A percentile compares a stretch with the other conserved stretches of the same genome.
Conservation (phyloP, 2,329 filamentous ascomycete species). For the Exophiala calicioides region DNA sequence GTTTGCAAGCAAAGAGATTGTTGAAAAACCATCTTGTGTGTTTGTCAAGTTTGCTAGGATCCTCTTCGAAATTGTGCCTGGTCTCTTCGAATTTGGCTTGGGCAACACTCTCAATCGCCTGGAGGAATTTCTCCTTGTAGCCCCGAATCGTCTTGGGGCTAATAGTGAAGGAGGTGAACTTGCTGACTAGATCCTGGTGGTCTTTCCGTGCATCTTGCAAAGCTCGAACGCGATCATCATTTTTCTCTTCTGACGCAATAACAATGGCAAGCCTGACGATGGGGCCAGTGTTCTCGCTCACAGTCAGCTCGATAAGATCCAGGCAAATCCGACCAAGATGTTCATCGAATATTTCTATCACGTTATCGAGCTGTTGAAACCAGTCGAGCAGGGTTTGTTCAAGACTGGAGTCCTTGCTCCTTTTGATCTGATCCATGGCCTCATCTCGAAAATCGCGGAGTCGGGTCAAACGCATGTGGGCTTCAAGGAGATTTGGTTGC, state of each 20-base stretch:
- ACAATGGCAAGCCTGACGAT: slow-evolving; percentile 90
- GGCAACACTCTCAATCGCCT: slow-evolving; percentile 73
- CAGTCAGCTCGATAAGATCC: slow-evolving; percentile 84
- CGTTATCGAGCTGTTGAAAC: slow-evolving; percentile 81
- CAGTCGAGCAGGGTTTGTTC: slow-evolving; percentile 85
- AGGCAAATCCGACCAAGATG: slow-evolving; percentile 86
- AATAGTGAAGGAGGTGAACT: slow-evolving; percentile 93
- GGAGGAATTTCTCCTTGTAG: slow-evolving; percentile 94
- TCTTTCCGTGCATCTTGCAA: slow-evolving; percentile 93
- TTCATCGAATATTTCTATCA: slow-evolving; percentile 93
- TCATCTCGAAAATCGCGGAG: slow-evolving; percentile 93
- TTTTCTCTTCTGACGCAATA: slow-evolving; percentile 94
- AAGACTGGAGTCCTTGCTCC: slow-evolving; percentile 70
- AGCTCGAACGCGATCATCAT: slow-evolving; percentile 85
- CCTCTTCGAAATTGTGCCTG: slow-evolving; percentile 74
- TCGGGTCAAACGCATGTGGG: slow-evolving; percentile 90
- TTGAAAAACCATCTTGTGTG: slow-evolving; percentile 96
- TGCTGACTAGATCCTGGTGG: slow-evolving; percentile 87
- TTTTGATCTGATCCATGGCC: slow-evolving; percentile 92
- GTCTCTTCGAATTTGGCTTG: slow-evolving; percentile 72
- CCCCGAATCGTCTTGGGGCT: slow-evolving; percentile 89
- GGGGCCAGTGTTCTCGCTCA: slow-evolving; percentile 81
- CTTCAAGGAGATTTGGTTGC: slow-evolving; percentile 85
- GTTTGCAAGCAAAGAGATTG: slow-evolving; percentile 89
- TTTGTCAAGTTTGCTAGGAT: slow-evolving; percentile 82